A percentile compares a stretch with the other conserved stretches of the same genome.
phyloP scores from a whole-genome alignment of 441 rosid species.

The Eruca vesicaria region DNA sequence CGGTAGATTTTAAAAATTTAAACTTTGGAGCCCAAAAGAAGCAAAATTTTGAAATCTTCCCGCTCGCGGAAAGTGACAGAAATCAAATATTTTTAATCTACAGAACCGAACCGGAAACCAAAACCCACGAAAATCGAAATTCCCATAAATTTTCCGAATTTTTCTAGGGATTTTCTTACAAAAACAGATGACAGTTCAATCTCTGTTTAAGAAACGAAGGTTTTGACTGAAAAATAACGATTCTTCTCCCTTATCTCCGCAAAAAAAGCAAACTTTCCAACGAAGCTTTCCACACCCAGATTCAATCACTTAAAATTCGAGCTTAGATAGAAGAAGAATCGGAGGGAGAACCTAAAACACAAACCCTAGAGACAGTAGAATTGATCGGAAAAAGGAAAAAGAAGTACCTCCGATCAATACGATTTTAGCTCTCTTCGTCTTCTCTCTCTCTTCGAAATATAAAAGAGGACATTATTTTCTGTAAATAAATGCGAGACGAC shows the following conservation, averaged over 20 bases:
- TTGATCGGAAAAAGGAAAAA: constrained; percentile 18
- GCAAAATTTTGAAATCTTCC: constrained; percentile 31
- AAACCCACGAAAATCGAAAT: constrained; percentile 25
- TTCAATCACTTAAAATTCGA: neutral
- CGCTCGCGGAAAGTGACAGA: constrained; percentile 28
- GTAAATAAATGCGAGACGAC: neutral
- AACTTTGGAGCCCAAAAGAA: constrained; percentile 34
- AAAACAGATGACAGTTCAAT: neutral
- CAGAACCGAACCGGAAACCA: constrained; percentile 35
- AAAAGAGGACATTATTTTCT: neutral
- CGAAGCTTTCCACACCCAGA: neutral
- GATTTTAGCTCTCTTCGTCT: neutral
- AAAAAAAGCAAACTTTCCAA: constrained; percentile 8
- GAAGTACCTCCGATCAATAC: constrained; percentile 30
- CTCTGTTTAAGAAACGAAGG: neutral
- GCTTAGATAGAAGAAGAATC: neutral
- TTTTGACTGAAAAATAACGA: constrained; percentile 19
- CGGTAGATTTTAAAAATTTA: constrained; percentile 12
- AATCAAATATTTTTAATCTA: constrained; percentile 17
- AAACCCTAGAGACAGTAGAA: neutral
- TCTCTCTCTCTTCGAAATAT: constrained; percentile 20
- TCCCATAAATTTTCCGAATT: neutral
- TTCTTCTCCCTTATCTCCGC: constrained; percentile 21
- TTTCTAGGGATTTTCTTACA: neutral
- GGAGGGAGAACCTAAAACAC: neutral